A percentile compares a stretch with the other conserved stretches of the same genome.
These are phyloP conservation scores for Pythium guiyangense DNA, from an alignment of 352 stramenopile genomes.

Conservation along the genomic window DNA sequence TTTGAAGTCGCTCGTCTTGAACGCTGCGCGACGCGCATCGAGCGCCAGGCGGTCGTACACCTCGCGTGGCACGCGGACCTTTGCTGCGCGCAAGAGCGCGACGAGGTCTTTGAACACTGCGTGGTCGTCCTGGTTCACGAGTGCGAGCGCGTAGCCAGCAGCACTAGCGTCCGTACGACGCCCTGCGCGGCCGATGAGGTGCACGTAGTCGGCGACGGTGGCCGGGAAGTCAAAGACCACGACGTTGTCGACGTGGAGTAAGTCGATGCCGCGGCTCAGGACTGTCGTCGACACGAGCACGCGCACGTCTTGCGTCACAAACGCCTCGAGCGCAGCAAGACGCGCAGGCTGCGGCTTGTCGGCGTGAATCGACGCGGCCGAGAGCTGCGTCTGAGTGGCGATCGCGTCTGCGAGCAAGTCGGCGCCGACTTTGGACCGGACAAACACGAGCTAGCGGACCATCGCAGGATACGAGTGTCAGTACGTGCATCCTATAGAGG, in stretches of 20 bases:
- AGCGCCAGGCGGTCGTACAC: constrained; percentile 37
- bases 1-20: constrained; percentile 13
- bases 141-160: constrained; percentile 25
- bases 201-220: constrained; percentile 54
- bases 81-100: constrained; percentile 21
- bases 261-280: constrained; percentile 67
- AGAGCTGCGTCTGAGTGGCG: constrained; percentile 28
- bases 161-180: constrained; percentile 13
- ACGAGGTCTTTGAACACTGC: constrained; percentile 41
- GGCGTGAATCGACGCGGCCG: constrained; percentile 43
- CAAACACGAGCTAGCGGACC: constrained; percentile 77
- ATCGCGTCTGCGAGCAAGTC: constrained; percentile 59
- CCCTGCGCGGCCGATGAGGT: constrained; percentile 53
- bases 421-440: constrained; percentile 54
- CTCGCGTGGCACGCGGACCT: constrained; percentile 27
- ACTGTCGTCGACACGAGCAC: constrained; percentile 69
- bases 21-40: constrained; percentile 14
- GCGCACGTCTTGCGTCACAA: constrained; percentile 38
- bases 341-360: constrained; percentile 61
- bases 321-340: constrained; percentile 47
- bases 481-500: no score
- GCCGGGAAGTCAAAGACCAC: constrained; percentile 73
- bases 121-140: constrained; percentile 43
- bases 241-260: constrained; percentile 59
- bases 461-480: no score